Evolutionary conservation across 306 rosid genomes (phyloP), one percentile per base, ranked within the genome.

Genomic region (Vicia sativa): DNA sequence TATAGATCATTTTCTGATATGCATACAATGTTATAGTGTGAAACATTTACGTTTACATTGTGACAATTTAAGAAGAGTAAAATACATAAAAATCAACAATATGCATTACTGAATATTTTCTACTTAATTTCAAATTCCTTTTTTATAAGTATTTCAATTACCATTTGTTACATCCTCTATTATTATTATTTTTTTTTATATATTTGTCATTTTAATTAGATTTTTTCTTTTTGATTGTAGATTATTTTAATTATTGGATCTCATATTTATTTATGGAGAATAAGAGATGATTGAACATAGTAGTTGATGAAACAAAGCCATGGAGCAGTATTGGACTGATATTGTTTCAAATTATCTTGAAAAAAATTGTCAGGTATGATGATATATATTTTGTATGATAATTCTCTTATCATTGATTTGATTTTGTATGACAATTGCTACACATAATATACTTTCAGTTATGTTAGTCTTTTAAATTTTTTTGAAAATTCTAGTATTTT

Each of bases 341-440:
- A 61, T 78, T 26, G 7, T 68, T 18, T 44, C 75, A 14, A 28
- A 67, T 0, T 73, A 54, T 50, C 72, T 73, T 3, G 35, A 23
- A 9, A 68, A n/a, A 78, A 1, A 73, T 78, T 29, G 25, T 67
- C 37, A 78, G 78, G 78, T 78, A 6, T 58, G 46, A 34, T 38
- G 1, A n/a, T n/a, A n/a, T n/a, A n/a, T n/a, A n/a, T n/a, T n/a
- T n/a, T n/a, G n/a, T n/a, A n/a, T n/a, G n/a, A 48, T 48, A 16
- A 3, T n/a, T 44, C 50, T 2, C 8, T 43, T 43, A 8, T 9
- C 23, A 21, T 21, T 21, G 23, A 21, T 21, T 21, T 21, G 23
- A 21, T 21, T 21, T 21, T 21, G 23, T 21, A 21, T 21, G 23
- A 21, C 2, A 7, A 4, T 4, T 39, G 4, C 43, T 9, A 39